These are phyloP conservation scores for Macrophomina pseudophaseolina DNA, from an alignment of 2,329 filamentous ascomycete species.

Conservation along the genomic window DNA sequence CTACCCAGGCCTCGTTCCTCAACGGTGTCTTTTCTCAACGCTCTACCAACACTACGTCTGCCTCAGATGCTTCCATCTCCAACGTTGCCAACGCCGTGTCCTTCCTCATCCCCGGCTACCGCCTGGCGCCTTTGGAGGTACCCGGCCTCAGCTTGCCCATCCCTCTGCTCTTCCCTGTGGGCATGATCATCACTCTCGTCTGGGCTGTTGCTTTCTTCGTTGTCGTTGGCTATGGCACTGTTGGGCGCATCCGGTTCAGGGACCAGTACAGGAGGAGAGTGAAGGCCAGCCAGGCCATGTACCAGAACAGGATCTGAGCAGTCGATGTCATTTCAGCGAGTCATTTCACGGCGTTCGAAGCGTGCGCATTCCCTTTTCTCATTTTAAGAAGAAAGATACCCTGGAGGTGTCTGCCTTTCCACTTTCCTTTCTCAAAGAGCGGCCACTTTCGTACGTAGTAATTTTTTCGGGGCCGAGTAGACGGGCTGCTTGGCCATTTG, in stretches of 20 bases:
- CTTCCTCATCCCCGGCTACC: slow-evolving; percentile 72
- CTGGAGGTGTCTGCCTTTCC: slow-evolving; percentile 7
- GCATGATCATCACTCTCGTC: slow-evolving; percentile 67
- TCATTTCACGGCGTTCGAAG: slow-evolving; percentile 5
- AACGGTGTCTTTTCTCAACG: slow-evolving; percentile 70
- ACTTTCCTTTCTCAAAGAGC: background rate
- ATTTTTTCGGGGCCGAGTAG: background rate
- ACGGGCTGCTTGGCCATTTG: background rate
- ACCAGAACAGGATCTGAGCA: background rate
- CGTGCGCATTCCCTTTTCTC: background rate
- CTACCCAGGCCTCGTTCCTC: slow-evolving; percentile 73
- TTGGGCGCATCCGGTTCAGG: slow-evolving; percentile 68
- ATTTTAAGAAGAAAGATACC: slow-evolving; percentile 12
- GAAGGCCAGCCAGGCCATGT: slow-evolving; percentile 42
- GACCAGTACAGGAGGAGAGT: slow-evolving; percentile 65
- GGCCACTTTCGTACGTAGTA: background rate
- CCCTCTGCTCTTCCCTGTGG: slow-evolving; percentile 66
- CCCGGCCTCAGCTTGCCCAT: slow-evolving; percentile 17
- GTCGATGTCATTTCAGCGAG: background rate
- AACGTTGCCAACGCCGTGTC: slow-evolving; percentile 44
- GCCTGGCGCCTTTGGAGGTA: slow-evolving; percentile 54
- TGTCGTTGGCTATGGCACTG: slow-evolving; percentile 67
- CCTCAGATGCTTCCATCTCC: slow-evolving; percentile 46
- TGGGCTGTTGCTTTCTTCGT: slow-evolving; percentile 65
- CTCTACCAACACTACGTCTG: slow-evolving; percentile 54